Conservation (phyloP, 345 rosid species). For the Fremontodendron californicum region DNA sequence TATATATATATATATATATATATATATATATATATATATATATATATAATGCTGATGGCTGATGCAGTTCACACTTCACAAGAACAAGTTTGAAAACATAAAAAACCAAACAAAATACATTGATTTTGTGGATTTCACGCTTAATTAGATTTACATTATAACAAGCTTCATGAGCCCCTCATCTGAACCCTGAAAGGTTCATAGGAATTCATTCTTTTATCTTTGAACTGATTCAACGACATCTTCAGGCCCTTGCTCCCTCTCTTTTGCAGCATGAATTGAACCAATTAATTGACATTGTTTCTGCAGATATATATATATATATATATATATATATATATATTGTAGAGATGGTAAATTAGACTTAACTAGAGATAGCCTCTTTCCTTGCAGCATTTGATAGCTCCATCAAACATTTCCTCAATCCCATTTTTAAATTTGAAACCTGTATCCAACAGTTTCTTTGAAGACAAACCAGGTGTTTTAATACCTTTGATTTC, state of each 20-base stretch:
- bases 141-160: neutral
- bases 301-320: too few relatives aligned
- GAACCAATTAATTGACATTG: neutral
- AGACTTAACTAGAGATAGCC: neutral
- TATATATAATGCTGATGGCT: too few relatives aligned
- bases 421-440: conserved; percentile 19
- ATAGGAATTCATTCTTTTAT: neutral
- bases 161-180: neutral
- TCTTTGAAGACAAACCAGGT: conserved; percentile 23
- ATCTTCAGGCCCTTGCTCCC: neutral
- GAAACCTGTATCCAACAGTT: conserved; percentile 27
- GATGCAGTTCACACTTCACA: too few relatives aligned
- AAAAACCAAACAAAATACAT: neutral
- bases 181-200: neutral
- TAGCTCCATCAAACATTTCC: conserved; percentile 18
- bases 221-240: too few relatives aligned
- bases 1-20: too few relatives aligned
- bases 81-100: neutral
- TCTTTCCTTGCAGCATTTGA: conserved; percentile 35
- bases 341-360: neutral
- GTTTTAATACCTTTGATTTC: neutral
- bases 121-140: neutral
- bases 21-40: too few relatives aligned
- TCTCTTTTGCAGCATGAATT: neutral
- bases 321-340: too few relatives aligned